A percentile compares a stretch with the other conserved stretches of the same genome.
Evolutionary conservation across 257 asterid species (phyloP).

Genomic region (Primulina eburnea): DNA sequence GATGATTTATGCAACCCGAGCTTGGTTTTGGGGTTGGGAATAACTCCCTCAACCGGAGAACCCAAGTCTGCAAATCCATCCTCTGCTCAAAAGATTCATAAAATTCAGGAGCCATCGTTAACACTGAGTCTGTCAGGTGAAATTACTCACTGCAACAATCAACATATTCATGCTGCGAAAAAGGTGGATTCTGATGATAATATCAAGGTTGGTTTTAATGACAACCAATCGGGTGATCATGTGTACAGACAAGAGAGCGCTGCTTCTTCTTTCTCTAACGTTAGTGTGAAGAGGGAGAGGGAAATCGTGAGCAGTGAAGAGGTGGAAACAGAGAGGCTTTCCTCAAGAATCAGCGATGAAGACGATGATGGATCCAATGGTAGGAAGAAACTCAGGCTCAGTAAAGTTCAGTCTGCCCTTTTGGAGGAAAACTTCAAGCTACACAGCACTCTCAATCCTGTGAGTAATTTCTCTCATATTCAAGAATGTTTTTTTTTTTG

Average conservation of each 20-base stretch:
- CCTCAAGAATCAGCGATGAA: constrained; percentile 45
- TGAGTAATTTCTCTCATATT: constrained; percentile 8
- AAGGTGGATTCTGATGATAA: constrained; percentile 15
- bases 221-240: constrained; percentile 26
- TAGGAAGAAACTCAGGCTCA: constrained; percentile 53
- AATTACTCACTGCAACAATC: constrained; percentile 11
- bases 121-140: constrained; percentile 50
- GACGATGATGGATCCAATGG: constrained; percentile 48
- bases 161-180: not conserved
- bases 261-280: constrained; percentile 73
- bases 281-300: constrained; percentile 69
- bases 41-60: constrained; percentile 21
- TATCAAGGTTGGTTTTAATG: not conserved
- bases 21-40: constrained; percentile 47
- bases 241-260: constrained; percentile 30
- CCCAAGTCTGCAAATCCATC: constrained; percentile 25
- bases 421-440: constrained; percentile 55
- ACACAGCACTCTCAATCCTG: constrained; percentile 65
- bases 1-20: constrained; percentile 50
- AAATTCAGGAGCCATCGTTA: constrained; percentile 33
- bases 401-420: constrained; percentile 52
- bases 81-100: not conserved
- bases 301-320: constrained; percentile 43
- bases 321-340: constrained; percentile 51
- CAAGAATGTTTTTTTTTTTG: not conserved